Evolutionary conservation across 257 asterid genomes (phyloP), one percentile per base, ranked within the genome.

Genomic region (Fraxinus americana): DNA sequence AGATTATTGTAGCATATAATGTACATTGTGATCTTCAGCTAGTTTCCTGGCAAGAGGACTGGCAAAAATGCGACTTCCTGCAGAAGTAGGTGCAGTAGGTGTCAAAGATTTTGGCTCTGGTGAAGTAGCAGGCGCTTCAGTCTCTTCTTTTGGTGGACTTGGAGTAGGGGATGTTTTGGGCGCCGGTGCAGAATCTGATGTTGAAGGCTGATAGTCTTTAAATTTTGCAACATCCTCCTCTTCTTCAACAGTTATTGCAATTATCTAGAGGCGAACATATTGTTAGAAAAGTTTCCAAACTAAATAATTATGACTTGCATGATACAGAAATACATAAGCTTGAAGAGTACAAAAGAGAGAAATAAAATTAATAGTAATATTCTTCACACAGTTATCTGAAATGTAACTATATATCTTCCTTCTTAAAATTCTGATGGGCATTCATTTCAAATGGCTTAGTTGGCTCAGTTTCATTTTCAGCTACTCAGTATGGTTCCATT

Each of bases 181-280:
- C 71, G 83, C 63, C 12, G 96, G 83, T 75, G 89, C 92, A 89
- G 90, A 87, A 83, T 80, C 97, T 73, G 94, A 78, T 85, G 94
- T 17, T 74, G 96, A 85, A 72, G 91, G 93, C 76, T 84, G 79
- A 81, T 86, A 93, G 85, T 92, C 97, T 80, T 91, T 92, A 79
- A 96, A 92, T 75, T 96, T 96, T 30, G 85, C 88, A 77, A 84
- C 38, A 82, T 87, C 97, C 73, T 72, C 97, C 88, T 93, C 97
- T 73, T 93, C 99, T 89, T 96, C 97, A 77, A 96, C 98, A 35
- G 97, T 96, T 59, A 91, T 78, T 74, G 96, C 91, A 83, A 96
- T 96, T 78, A 89, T 81, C 99, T 93, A 79, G 50, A 61, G 63
- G 66, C 63, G 73, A 69, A 52, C 74, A 68, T 38, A 67, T 9